Conservation (phyloP, 495 filamentous ascomycete species). For the Apiosordaria backusii region DNA sequence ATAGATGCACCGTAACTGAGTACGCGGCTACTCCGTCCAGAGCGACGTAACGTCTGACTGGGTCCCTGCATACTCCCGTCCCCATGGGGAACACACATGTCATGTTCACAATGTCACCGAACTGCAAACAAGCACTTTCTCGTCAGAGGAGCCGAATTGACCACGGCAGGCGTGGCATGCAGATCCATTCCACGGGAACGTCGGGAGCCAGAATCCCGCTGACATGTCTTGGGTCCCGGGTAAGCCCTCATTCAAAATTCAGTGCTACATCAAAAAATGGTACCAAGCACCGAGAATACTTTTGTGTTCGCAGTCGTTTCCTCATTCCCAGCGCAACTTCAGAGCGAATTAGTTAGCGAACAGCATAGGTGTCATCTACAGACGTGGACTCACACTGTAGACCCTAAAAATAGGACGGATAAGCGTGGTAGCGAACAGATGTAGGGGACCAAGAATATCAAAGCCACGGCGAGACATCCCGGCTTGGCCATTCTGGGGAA, state of each 20-base stretch:
- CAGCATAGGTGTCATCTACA: neutral
- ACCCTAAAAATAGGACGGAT: slow-evolving; percentile 18
- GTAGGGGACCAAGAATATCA: neutral
- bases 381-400: neutral
- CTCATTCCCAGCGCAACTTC: too few relatives aligned
- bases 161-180: neutral
- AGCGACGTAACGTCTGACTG: too few relatives aligned
- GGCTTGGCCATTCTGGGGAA: slow-evolving; percentile 13
- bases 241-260: neutral
- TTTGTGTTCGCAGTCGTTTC: neutral
- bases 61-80: too few relatives aligned
- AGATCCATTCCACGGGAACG: slow-evolving; percentile 1
- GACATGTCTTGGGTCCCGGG: neutral
- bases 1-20: neutral
- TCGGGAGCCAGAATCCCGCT: neutral
- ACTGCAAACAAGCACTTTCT: neutral
- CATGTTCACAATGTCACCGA: too few relatives aligned
- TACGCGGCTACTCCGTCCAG: too few relatives aligned
- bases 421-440: neutral
- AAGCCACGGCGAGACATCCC: slow-evolving; percentile 10
- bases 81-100: too few relatives aligned
- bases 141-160: neutral
- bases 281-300: neutral
- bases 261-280: too few relatives aligned
- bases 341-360: neutral